These are phyloP conservation scores for Podaxis sp. DNA, from an alignment of 768 basidiomycete genomes.

Conservation along the genomic window DNA sequence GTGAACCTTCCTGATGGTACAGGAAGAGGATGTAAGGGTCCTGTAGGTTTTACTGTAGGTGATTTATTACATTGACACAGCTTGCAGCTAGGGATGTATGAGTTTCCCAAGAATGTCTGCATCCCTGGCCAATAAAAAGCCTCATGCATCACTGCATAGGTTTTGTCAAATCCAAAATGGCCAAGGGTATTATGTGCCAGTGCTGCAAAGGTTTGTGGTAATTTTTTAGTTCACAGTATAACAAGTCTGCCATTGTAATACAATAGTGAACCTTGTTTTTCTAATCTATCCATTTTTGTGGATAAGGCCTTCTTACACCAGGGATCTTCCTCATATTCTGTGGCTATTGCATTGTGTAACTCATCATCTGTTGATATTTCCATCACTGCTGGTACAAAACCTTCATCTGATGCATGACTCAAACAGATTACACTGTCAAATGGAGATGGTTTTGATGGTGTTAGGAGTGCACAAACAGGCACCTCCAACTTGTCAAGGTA, in stretches of 20 bases:
- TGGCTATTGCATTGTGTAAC: not conserved
- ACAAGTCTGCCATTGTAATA: conserved; percentile 24
- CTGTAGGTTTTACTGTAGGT: not conserved
- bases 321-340: not conserved
- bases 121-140: conserved; percentile 38
- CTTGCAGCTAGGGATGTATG: conserved; percentile 14
- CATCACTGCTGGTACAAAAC: not conserved
- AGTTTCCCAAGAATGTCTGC: conserved; percentile 28
- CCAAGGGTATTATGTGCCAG: conserved; percentile 30
- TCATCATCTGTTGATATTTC: not conserved
- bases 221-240: conserved; percentile 23
- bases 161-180: conserved; percentile 37
- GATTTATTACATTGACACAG: not conserved
- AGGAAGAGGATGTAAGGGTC: not conserved
- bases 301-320: not conserved
- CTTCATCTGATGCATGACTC: too few relatives aligned
- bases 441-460: too few relatives aligned
- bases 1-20: too few relatives aligned
- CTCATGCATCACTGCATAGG: conserved; percentile 21
- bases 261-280: conserved; percentile 19
- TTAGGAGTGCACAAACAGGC: conserved; percentile 21
- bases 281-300: not conserved
- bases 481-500: conserved; percentile 33
- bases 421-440: not conserved
- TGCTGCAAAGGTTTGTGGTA: conserved; percentile 23